A percentile compares a stretch with the other conserved stretches of the same genome.
Conservation (phyloP, 2,329 filamentous ascomycete genomes). For the Trichothecium roseum region DNA sequence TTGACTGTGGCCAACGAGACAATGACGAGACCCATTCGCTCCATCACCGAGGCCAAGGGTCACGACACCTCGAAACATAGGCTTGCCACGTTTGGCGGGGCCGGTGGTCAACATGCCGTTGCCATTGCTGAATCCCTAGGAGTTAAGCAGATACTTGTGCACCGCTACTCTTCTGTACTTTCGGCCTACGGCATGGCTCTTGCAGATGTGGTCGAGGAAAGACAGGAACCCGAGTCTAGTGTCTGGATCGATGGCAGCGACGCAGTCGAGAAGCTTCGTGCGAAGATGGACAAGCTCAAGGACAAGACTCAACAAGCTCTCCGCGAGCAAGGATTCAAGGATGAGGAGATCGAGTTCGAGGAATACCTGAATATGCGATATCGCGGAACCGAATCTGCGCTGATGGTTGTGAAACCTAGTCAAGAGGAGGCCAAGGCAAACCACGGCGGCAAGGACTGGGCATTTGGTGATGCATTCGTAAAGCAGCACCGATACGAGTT, state of each 20-base stretch:
- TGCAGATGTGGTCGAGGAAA: conserved; percentile 85
- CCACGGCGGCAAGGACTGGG: conserved; percentile 61
- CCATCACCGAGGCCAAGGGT: conserved; percentile 83
- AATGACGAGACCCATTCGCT: conserved; percentile 84
- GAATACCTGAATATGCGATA: conserved; percentile 94
- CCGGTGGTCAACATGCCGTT: conserved; percentile 86
- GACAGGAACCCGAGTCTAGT: conserved; percentile 64
- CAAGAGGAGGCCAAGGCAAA: conserved; percentile 48
- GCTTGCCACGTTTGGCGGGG: conserved; percentile 86
- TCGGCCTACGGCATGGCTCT: conserved; percentile 90
- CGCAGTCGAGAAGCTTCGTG: conserved; percentile 51
- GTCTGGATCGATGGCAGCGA: conserved; percentile 50
- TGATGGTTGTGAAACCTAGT: conserved; percentile 76
- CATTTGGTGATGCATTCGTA: conserved; percentile 75
- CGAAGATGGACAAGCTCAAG: conserved; percentile 71
- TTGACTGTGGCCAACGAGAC: conserved; percentile 84
- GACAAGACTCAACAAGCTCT: conserved; percentile 60
- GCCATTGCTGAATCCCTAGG: conserved; percentile 79
- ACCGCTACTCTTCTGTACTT: conserved; percentile 78
- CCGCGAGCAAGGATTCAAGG: conserved; percentile 67
- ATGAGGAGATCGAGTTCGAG: conserved; percentile 69
- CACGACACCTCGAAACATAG: conserved; percentile 84
- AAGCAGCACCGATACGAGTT: conserved; percentile 88
- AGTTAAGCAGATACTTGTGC: conserved; percentile 75
- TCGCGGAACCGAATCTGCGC: conserved; percentile 77